Conservation (phyloP, 805 yeast genomes). For the Kuraishia piskuri region DNA sequence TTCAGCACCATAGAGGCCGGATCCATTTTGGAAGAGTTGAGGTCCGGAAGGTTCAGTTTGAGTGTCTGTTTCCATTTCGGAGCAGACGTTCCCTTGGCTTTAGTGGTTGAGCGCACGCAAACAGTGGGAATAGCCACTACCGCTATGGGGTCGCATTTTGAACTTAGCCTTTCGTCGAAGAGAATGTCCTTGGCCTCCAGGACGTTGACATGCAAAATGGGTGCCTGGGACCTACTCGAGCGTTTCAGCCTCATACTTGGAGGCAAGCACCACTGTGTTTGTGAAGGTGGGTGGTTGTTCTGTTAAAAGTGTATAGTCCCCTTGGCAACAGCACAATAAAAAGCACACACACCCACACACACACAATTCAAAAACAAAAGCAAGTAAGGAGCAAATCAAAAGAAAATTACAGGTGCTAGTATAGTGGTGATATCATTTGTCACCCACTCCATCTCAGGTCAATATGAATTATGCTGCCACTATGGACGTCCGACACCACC, state of each 20-base stretch:
- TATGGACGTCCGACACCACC: no score
- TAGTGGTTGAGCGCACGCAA: constrained; percentile 9
- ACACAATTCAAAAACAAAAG: no score
- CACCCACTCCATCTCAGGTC: no score
- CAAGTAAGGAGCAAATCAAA: no score
- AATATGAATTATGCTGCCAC: no score
- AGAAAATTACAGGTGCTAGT: no score
- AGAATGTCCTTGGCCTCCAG: not conserved
- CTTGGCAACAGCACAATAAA: no score
- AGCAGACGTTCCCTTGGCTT: constrained; percentile 7
- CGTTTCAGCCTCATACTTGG: not conserved
- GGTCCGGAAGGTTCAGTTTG: constrained; percentile 5
- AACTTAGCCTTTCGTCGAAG: not conserved
- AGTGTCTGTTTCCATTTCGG: constrained; percentile 14
- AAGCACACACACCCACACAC: no score
- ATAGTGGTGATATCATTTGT: no score
- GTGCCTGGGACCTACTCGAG: not conserved
- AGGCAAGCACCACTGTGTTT: not conserved
- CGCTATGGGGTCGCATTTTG: constrained; percentile 1
- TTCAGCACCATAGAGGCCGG: constrained; percentile 9
- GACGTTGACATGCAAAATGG: not conserved
- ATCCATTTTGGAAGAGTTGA: not conserved
- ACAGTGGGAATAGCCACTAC: not conserved
- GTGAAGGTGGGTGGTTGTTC: not conserved
- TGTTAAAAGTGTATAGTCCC: no score